Percentiles rank a stretch among this genome's conserved stretches.
Conservation (phyloP, 164 flowering plant species). For the Macadamia integrifolia region DNA sequence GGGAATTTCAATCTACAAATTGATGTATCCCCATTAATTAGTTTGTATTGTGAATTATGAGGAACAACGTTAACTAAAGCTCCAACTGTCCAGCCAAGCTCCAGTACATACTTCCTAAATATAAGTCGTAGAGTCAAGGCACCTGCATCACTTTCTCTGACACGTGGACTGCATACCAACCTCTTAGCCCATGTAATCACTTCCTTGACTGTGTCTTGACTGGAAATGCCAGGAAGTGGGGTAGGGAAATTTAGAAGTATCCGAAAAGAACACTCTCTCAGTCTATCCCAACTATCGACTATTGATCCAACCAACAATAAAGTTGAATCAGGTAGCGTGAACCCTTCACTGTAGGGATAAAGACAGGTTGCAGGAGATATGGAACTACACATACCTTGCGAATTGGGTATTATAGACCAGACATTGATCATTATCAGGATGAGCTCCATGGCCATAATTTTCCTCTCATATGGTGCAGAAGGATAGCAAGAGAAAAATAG, state of each 20-base stretch:
- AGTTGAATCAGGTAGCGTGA: constrained; percentile 66
- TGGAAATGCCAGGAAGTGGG: constrained; percentile 87
- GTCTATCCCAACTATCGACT: constrained; percentile 96
- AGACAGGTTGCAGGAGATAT: constrained; percentile 30
- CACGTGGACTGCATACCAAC: constrained; percentile 91
- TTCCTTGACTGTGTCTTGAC: constrained; percentile 42
- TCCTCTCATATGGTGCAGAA: constrained; percentile 97
- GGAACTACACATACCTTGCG: constrained; percentile 19
- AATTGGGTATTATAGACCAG: constrained; percentile 61
- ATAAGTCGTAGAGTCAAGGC: constrained; percentile 79
- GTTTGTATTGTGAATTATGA: constrained; percentile 21
- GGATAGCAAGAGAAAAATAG: constrained; percentile 96
- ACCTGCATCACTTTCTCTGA: constrained; percentile 99
- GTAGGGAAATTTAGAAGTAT: constrained; percentile 80
- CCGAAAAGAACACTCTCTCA: constrained; percentile 80
- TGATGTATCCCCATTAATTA: constrained; percentile 21
- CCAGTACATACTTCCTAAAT: constrained; percentile 86
- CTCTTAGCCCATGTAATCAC: constrained; percentile 73
- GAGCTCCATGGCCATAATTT: constrained; percentile 97
- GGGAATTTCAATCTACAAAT: constrained; percentile 30
- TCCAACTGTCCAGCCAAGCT: constrained; percentile 69
- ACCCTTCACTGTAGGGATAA: constrained; percentile 61
- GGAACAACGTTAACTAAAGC: constrained; percentile 47
- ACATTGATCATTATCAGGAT: constrained; percentile 66
- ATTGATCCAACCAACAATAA: constrained; percentile 81